A percentile compares a stretch with the other conserved stretches of the same genome.
These are phyloP conservation scores for Gliomastix tumulicola DNA, from an alignment of 2,329 filamentous ascomycete genomes.

Conservation along the genomic window DNA sequence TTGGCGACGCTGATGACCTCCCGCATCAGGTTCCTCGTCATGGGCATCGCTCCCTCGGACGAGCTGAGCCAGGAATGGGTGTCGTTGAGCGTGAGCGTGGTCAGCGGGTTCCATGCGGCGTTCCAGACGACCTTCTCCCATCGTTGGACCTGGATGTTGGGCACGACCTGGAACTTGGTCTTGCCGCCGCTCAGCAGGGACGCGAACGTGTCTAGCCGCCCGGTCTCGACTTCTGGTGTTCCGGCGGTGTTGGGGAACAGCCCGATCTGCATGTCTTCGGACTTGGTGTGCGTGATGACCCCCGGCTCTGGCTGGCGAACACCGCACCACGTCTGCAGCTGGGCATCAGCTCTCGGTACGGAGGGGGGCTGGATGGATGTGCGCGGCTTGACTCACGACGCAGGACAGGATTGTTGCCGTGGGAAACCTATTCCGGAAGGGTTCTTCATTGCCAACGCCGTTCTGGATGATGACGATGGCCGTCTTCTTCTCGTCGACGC, in stretches of 20 bases:
- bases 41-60: conserved; percentile 32
- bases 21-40: conserved; percentile 40
- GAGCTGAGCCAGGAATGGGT: conserved; percentile 43
- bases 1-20: conserved; percentile 51
- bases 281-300: conserved; percentile 38
- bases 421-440: conserved; percentile 57
- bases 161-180: conserved; percentile 37
- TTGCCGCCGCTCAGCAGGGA: conserved; percentile 28
- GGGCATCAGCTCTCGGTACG: neutral
- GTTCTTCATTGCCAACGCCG: conserved; percentile 63
- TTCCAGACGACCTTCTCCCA: conserved; percentile 58
- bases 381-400: conserved; percentile 45
- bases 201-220: conserved; percentile 30
- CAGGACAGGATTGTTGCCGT: conserved; percentile 47
- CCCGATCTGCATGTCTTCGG: conserved; percentile 48
- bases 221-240: conserved; percentile 19
- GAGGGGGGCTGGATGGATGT: neutral
- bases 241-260: conserved; percentile 34
- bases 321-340: conserved; percentile 41
- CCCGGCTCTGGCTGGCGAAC: conserved; percentile 42
- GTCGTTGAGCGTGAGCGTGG: conserved; percentile 44
- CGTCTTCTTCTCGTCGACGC: conserved; percentile 41
- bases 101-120: conserved; percentile 54
- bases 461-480: conserved; percentile 64
- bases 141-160: conserved; percentile 47